Percentiles rank a stretch among this genome's conserved stretches.
phyloP scores from a whole-genome alignment of 1,139 yeast species.

The Taphrina deformans region DNA sequence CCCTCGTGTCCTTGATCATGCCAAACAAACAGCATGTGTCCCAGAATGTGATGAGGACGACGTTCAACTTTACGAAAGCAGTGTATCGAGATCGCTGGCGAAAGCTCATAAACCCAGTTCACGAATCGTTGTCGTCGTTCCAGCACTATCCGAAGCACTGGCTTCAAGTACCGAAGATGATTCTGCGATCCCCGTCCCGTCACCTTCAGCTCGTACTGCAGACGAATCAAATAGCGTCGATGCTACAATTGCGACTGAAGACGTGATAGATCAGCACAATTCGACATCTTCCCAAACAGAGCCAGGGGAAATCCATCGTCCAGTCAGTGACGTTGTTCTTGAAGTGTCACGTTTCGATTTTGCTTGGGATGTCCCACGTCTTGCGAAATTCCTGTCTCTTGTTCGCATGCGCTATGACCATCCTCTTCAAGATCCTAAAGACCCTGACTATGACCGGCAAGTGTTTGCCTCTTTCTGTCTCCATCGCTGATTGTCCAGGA shows the following conservation, averaged over 20 bases:
- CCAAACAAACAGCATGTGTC: neutral
- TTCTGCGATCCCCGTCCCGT: no score
- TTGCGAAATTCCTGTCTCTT: neutral
- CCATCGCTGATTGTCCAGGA: no score
- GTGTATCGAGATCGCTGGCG: neutral
- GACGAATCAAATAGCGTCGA: no score
- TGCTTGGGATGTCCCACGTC: neutral
- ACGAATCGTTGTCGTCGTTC: neutral
- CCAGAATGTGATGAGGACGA: neutral
- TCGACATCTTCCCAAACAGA: neutral
- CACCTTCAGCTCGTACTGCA: no score
- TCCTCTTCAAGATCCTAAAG: neutral
- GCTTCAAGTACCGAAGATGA: no score
- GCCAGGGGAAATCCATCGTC: neutral
- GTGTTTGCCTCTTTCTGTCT: no score
- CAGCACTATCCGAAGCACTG: no score
- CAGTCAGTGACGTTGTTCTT: neutral
- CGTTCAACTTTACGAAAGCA: neutral
- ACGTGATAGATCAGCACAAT: neutral
- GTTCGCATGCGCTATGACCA: neutral
- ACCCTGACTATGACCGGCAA: no score
- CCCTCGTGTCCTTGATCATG: neutral
- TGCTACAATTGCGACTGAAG: neutral
- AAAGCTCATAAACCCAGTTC: neutral
- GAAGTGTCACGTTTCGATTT: neutral